Conservation (phyloP, 257 asterid species). For the Nicotiana sylvestris region DNA sequence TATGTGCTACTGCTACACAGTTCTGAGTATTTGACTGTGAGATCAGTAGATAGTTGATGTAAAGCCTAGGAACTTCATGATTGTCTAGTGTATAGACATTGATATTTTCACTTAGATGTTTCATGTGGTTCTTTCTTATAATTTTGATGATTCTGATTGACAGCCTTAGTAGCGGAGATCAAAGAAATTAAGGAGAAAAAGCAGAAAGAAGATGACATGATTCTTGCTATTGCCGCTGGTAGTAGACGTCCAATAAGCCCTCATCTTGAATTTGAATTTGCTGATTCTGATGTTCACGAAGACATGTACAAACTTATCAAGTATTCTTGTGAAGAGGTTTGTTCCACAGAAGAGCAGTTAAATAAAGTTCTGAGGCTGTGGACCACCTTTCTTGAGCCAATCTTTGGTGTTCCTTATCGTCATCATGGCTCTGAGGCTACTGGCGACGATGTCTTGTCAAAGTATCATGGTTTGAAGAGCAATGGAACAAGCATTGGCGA, state of each 20-base stretch:
- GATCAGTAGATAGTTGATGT: neutral
- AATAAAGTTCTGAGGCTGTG: conserved; percentile 25
- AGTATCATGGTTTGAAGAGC: conserved; percentile 30
- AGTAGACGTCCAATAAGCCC: conserved; percentile 20
- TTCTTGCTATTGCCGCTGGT: conserved; percentile 28
- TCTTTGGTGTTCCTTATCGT: conserved; percentile 20
- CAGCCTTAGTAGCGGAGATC: conserved; percentile 23
- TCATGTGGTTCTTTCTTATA: neutral
- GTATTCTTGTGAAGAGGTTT: conserved; percentile 27
- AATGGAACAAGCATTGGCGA: conserved; percentile 37
- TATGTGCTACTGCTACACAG: neutral
- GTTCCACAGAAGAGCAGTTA: conserved; percentile 24
- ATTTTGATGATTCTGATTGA: neutral
- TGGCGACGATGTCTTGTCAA: conserved; percentile 50
- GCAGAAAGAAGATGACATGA: conserved; percentile 24
- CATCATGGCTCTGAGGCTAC: conserved; percentile 14
- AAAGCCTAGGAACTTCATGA: neutral
- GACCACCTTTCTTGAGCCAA: conserved; percentile 26
- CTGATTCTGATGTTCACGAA: conserved; percentile 17
- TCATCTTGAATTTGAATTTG: conserved; percentile 20
- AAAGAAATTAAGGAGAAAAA: conserved; percentile 27
- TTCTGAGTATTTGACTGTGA: neutral
- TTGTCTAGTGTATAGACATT: neutral
- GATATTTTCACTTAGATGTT: neutral
- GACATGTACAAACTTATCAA: conserved; percentile 22